Evolutionary conservation across 2,329 filamentous ascomycete species (phyloP).

Genomic region (Ascochyta fabae): DNA sequence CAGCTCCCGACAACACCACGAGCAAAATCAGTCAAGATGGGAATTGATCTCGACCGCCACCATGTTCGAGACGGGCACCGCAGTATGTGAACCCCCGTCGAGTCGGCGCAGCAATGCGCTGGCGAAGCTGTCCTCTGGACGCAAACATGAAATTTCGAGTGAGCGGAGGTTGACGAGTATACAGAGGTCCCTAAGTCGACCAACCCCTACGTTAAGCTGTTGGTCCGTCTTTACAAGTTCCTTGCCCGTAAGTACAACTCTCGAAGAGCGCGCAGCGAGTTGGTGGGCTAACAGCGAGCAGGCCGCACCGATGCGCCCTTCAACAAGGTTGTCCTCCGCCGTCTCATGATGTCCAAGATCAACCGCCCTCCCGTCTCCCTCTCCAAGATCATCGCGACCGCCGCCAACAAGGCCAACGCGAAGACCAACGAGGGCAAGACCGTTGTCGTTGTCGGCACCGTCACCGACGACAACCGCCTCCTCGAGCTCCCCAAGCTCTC

Average conservation of each 20-base stretch:
- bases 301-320: conserved; percentile 96
- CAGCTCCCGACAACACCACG: conserved; percentile 40
- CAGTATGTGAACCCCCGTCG: conserved; percentile 51
- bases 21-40: conserved; percentile 47
- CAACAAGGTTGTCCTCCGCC: conserved; percentile 98
- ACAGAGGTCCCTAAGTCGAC: conserved; percentile 75
- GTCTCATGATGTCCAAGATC: conserved; percentile 98
- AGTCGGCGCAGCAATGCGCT: conserved; percentile 49
- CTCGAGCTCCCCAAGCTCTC: conserved; percentile 84
- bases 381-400: conserved; percentile 78
- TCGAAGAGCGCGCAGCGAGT: conserved; percentile 13
- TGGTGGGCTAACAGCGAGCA: conserved; percentile 51
- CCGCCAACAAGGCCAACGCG: conserved; percentile 58
- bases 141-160: conserved; percentile 46
- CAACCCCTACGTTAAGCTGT: conserved; percentile 95
- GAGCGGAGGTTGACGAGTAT: conserved; percentile 46
- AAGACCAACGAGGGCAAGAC: conserved; percentile 76
- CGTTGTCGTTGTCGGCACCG: conserved; percentile 70
- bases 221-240: conserved; percentile 99
- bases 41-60: conserved; percentile 61
- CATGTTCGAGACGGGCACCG: conserved; percentile 76
- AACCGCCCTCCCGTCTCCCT: conserved; percentile 89
- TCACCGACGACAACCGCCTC: conserved; percentile 21
- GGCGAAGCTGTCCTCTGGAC: conserved; percentile 49
- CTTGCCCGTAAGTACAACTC: conserved; percentile 76